Base-by-base conservation (phyloP, 1,284 basidiomycete species). In the Abortiporus biennis region DNA sequence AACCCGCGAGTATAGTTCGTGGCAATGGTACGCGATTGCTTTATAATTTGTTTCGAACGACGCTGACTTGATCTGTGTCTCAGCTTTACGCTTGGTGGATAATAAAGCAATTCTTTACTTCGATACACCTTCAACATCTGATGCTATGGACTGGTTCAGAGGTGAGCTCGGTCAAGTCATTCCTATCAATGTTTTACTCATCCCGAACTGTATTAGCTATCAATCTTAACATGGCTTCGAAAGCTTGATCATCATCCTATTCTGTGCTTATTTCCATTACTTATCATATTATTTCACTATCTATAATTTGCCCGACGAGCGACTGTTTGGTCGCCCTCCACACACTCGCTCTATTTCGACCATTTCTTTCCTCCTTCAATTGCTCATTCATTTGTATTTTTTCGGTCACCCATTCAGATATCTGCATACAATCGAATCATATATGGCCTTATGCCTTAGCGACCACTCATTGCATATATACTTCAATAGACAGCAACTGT, bases 101-200 rank as follows among this genome's bases (percentile, higher is more conserved):
- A 86, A 88, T 62, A 89, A 89, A 66, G 92, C 92, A 5, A 92
- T 97, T 50, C 71, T 95, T 43, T 97, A 97, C 64, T 91, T 97
- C 55, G 86, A 89, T 57, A 87, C 86, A 36, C 80, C 84, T 21
- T 82, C 85, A 8, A 78, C 85, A 21, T 85, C 83, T 40, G 85
- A 89, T 48, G 88, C 89, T 22, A 62, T 92, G 54, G 90, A 84
- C 52, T 95, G 92, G 92, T 92, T 85, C 68, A 76, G 88, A 78
- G 87, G 87, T 87, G 8, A 22, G 27, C 20, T 27, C 17, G 6
- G 12, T 19, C 22, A 2, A 29, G n/a, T 31, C 25, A 20, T n/a
- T 16, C 16, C 23, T 43, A 8, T 13, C 15, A 11, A 17, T n/a
- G 20, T 38, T 22, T 25, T 20, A 15, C 6, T 38, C 23, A n/a